These are phyloP conservation scores for Colletotrichum viniferum DNA, from an alignment of 2,329 filamentous ascomycete genomes.

Conservation along the genomic window DNA sequence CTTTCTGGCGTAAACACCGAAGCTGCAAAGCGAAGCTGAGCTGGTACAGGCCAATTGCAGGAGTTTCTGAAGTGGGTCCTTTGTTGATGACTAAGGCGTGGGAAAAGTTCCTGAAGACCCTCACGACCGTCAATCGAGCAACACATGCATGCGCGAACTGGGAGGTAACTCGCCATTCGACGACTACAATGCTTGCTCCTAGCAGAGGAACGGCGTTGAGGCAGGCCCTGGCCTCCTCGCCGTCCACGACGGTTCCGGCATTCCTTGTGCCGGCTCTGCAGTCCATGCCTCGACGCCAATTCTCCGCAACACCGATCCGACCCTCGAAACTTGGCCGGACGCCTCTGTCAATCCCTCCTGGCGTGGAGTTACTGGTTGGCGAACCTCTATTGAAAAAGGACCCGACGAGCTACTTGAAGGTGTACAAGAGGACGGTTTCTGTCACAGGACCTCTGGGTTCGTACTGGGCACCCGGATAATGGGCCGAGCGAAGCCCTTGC, in stretches of 20 bases:
- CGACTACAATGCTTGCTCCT: conserved; percentile 65
- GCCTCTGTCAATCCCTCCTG: conserved; percentile 79
- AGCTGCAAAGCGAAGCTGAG: not conserved
- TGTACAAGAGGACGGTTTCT: conserved; percentile 70
- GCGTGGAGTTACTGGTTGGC: conserved; percentile 77
- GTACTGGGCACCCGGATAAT: conserved; percentile 26
- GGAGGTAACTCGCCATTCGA: conserved; percentile 32
- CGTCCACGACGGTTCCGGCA: conserved; percentile 63
- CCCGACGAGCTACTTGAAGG: conserved; percentile 63
- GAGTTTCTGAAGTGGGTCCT: not conserved
- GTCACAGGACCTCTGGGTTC: conserved; percentile 82
- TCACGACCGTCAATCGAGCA: not conserved
- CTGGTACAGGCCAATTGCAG: not conserved
- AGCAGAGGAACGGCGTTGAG: conserved; percentile 65
- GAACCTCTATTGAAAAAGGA: conserved; percentile 61
- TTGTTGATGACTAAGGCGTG: conserved; percentile 34
- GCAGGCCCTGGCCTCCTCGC: conserved; percentile 55
- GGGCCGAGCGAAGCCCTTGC: not conserved
- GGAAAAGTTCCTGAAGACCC: conserved; percentile 29
- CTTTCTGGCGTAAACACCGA: not conserved
- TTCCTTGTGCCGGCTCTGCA: conserved; percentile 79
- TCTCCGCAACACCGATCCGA: conserved; percentile 72
- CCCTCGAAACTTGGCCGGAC: conserved; percentile 86
- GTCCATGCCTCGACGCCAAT: conserved; percentile 53
- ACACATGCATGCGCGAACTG: not conserved